A percentile compares a stretch with the other conserved stretches of the same genome.
These are phyloP conservation scores for Didymella glomerata DNA, from an alignment of 2,329 filamentous ascomycete genomes.

Conservation along the genomic window DNA sequence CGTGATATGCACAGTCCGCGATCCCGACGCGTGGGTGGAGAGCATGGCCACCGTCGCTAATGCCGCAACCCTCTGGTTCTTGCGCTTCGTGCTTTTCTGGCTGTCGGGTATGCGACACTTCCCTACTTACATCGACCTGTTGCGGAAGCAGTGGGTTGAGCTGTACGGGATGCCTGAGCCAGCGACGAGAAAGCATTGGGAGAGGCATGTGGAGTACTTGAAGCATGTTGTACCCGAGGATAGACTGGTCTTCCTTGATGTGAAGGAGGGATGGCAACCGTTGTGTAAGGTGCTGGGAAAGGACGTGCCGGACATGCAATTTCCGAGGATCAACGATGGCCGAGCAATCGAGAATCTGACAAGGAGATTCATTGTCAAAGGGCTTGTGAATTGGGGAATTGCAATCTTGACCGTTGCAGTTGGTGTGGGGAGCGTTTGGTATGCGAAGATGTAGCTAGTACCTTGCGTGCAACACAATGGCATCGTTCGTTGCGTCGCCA, in stretches of 20 bases:
- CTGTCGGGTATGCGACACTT: background rate
- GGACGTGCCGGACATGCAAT: constrained; percentile 1
- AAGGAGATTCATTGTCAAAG: background rate
- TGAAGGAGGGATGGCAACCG: constrained; percentile 6
- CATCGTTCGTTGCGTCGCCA: too few species aligned
- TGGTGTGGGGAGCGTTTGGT: background rate
- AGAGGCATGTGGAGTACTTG: background rate
- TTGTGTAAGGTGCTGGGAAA: constrained; percentile 5
- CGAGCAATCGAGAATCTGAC: constrained; percentile 1
- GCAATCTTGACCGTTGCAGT: background rate
- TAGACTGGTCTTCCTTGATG: constrained; percentile 2
- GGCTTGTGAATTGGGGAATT: constrained; percentile 1
- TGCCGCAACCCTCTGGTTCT: background rate
- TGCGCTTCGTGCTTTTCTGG: constrained; percentile 2
- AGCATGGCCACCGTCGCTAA: constrained; percentile 1
- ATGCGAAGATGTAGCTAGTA: background rate
- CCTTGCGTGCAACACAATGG: background rate
- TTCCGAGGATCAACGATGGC: constrained; percentile 4
- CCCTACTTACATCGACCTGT: background rate
- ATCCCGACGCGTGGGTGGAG: constrained; percentile 2
- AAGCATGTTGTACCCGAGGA: constrained; percentile 1
- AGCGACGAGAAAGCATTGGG: background rate
- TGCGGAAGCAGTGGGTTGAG: constrained; percentile 5
- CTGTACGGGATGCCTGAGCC: background rate
- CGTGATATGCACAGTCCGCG: constrained; percentile 1